A percentile compares a stretch with the other conserved stretches of the same genome.
Conservation (phyloP, 1,139 yeast species). For the Scheffersomyces cryptocercus region DNA sequence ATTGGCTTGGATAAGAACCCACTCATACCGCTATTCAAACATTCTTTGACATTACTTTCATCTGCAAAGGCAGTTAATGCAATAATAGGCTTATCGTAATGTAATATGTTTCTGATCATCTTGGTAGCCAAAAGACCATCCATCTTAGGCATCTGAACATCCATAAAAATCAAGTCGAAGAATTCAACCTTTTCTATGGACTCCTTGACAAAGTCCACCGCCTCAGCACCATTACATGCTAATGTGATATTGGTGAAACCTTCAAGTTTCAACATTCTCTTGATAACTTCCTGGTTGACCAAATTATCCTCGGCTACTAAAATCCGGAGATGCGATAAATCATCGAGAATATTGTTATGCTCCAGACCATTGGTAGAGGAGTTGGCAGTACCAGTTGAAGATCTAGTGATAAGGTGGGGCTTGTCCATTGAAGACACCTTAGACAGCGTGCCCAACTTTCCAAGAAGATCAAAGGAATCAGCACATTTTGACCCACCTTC, state of each 20-base stretch:
- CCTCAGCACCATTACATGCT: constrained; percentile 91
- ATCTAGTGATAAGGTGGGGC: constrained; percentile 47
- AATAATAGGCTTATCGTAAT: constrained; percentile 74
- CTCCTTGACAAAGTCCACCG: constrained; percentile 62
- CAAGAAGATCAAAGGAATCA: not conserved
- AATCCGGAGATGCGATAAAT: constrained; percentile 49
- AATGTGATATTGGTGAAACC: constrained; percentile 70
- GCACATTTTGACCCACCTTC: not conserved
- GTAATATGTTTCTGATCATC: constrained; percentile 64
- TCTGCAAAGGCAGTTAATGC: constrained; percentile 96
- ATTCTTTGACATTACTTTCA: constrained; percentile 75
- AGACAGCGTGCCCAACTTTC: constrained; percentile 10
- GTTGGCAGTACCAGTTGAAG: constrained; percentile 61
- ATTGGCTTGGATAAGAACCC: constrained; percentile 89
- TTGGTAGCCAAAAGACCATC: constrained; percentile 86
- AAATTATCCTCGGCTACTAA: constrained; percentile 93
- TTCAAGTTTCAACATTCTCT: constrained; percentile 78
- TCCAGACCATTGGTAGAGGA: constrained; percentile 26
- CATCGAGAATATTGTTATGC: constrained; percentile 24
- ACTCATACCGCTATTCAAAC: constrained; percentile 82
- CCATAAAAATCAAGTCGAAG: constrained; percentile 87
- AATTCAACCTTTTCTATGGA: constrained; percentile 40
- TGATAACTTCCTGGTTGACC: constrained; percentile 89
- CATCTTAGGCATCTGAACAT: constrained; percentile 92
- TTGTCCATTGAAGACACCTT: constrained; percentile 29